A percentile compares a stretch with the other conserved stretches of the same genome.
Conservation (phyloP, 495 filamentous ascomycete genomes). For the Podospora didyma region DNA sequence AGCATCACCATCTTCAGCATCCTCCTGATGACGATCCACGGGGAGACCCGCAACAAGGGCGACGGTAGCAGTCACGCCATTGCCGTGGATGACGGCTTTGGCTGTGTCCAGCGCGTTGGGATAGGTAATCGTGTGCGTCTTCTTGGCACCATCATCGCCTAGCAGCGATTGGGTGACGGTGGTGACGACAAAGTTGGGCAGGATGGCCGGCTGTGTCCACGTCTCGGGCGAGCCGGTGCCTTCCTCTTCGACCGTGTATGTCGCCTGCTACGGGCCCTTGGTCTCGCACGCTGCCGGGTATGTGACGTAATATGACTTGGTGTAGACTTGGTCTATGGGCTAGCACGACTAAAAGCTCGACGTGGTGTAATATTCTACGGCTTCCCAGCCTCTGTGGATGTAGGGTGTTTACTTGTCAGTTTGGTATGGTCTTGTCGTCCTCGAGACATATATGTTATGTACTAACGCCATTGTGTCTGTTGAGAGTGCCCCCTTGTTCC, state of each 20-base stretch:
- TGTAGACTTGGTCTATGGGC: constrained; percentile 19
- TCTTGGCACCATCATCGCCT: constrained; percentile 22
- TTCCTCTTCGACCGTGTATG: constrained; percentile 44
- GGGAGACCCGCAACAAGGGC: constrained; percentile 3
- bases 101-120: constrained; percentile 28
- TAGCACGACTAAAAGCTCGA: constrained; percentile 16
- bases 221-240: constrained; percentile 27
- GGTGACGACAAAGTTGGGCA: constrained; percentile 38
- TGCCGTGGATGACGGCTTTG: constrained; percentile 22
- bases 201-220: constrained; percentile 18
- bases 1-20: neutral
- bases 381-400: neutral
- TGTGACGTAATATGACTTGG: constrained; percentile 41
- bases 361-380: constrained; percentile 1
- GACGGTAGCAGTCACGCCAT: constrained; percentile 35
- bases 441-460: neutral
- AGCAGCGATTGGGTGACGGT: constrained; percentile 30
- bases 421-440: neutral
- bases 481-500: neutral
- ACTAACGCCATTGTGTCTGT: constrained; percentile 10
- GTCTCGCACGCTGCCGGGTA: constrained; percentile 38
- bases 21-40: neutral
- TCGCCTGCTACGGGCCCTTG: constrained; percentile 32
- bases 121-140: constrained; percentile 32
- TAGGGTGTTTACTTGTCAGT: neutral